Percentiles rank a stretch among this genome's conserved stretches.
phyloP scores from a whole-genome alignment of 2,329 filamentous ascomycete species.

The Neospermospora avenae region DNA sequence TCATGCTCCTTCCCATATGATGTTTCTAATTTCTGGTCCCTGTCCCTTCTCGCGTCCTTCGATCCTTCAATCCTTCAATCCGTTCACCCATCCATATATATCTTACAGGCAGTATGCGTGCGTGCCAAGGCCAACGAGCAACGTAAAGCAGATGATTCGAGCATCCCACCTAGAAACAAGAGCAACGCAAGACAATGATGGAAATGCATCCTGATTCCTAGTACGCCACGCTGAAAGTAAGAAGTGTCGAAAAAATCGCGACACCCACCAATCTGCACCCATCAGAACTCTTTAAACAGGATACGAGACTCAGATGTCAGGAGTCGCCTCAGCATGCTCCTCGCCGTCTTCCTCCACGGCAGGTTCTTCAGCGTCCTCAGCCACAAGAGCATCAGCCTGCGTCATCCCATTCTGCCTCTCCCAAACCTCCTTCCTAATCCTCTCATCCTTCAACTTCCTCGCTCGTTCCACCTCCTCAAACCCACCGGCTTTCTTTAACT shows the following conservation, averaged over 20 bases:
- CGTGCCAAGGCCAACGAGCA: neutral
- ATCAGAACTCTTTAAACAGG: neutral
- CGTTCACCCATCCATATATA: neutral
- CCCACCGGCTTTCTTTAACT: conserved; percentile 92
- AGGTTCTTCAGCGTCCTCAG: conserved; percentile 5
- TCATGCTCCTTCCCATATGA: too few species aligned
- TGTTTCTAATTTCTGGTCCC: too few species aligned
- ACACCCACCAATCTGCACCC: too few species aligned
- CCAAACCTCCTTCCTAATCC: conserved; percentile 76
- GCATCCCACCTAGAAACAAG: too few species aligned
- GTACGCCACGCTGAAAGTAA: conserved; percentile 3
- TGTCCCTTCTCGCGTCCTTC: too few species aligned
- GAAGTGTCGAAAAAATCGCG: neutral
- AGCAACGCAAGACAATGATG: neutral
- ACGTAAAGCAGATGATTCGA: neutral
- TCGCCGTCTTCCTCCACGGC: neutral
- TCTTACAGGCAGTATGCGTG: neutral
- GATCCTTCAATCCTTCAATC: neutral
- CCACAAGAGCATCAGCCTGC: conserved; percentile 27
- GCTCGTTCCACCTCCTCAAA: conserved; percentile 90
- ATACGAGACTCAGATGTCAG: neutral
- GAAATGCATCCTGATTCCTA: neutral
- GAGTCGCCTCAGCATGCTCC: neutral
- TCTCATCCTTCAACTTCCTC: conserved; percentile 81
- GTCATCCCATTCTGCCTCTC: conserved; percentile 57